These are phyloP conservation scores for Xylariaceae sp. DNA, from an alignment of 2,329 filamentous ascomycete genomes.

Conservation along the genomic window DNA sequence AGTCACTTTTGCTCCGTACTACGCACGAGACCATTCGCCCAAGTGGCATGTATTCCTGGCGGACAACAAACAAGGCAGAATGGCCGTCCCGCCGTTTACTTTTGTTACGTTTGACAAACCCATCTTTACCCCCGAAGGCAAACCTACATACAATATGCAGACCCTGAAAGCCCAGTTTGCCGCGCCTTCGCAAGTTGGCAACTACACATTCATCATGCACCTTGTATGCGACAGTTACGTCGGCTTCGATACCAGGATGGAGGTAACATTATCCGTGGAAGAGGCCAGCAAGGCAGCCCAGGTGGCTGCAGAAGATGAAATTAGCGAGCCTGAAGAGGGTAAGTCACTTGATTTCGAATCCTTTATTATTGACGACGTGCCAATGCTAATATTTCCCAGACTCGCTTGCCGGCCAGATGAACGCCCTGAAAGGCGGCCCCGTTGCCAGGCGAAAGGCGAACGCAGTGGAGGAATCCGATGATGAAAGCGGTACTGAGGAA, in stretches of 20 bases:
- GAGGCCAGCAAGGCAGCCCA: constrained; percentile 79
- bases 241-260: constrained; percentile 86
- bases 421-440: constrained; percentile 68
- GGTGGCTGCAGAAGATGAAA: constrained; percentile 83
- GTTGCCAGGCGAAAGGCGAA: constrained; percentile 49
- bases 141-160: constrained; percentile 90
- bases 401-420: constrained; percentile 78
- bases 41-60: constrained; percentile 93
- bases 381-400: constrained; percentile 30
- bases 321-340: constrained; percentile 98
- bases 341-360: constrained; percentile 36
- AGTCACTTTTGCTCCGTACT: constrained; percentile 85
- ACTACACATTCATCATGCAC: constrained; percentile 93
- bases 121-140: constrained; percentile 71
- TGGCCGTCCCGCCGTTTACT: constrained; percentile 94
- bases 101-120: constrained; percentile 90
- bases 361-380: constrained; percentile 4
- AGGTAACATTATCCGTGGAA: constrained; percentile 83
- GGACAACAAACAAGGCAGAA: constrained; percentile 89
- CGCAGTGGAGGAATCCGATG: constrained; percentile 57
- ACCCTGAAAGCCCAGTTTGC: constrained; percentile 97
- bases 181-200: constrained; percentile 83
- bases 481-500: constrained; percentile 79
- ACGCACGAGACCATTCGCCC: constrained; percentile 81
- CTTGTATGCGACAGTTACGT: constrained; percentile 92